Percentiles rank a stretch among this genome's conserved stretches.
These are phyloP conservation scores for Penicillium sp. DNA, from an alignment of 2,329 filamentous ascomycete species.

Conservation along the genomic window DNA sequence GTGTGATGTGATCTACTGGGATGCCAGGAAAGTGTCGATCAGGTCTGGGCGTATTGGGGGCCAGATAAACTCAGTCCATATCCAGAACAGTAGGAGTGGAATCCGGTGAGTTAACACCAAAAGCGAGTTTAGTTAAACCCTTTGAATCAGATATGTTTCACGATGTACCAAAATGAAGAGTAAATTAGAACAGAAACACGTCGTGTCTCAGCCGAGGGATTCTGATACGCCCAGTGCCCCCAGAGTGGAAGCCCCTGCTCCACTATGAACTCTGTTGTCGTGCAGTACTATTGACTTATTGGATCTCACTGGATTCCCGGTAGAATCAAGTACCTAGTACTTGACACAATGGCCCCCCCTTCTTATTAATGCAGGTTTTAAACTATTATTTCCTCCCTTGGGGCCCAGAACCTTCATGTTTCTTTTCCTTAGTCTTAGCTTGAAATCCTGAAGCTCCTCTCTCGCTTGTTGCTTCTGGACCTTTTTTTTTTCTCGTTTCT, in stretches of 20 bases:
- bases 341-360: background rate
- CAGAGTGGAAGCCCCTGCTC: slow-evolving; percentile 14
- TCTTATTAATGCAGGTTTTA: background rate
- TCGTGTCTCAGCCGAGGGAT: slow-evolving; percentile 36
- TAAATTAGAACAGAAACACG: slow-evolving; percentile 27
- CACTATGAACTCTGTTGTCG: slow-evolving; percentile 12
- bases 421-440: slow-evolving; percentile 2
- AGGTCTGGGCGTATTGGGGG: background rate
- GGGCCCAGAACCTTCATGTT: slow-evolving; percentile 6
- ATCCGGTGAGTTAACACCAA: background rate
- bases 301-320: background rate
- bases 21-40: slow-evolving; percentile 8
- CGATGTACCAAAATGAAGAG: background rate
- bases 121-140: background rate
- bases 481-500: slow-evolving; percentile 1
- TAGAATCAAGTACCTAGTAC: background rate
- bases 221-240: slow-evolving; percentile 19
- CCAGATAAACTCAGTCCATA: background rate
- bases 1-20: slow-evolving; percentile 5
- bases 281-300: background rate
- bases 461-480: slow-evolving; percentile 13
- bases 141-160: background rate
- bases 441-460: background rate
- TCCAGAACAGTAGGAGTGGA: no score
- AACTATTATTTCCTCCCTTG: background rate